Conservation (phyloP, 805 yeast species). For the Schwanniomyces vanrijiae region DNA sequence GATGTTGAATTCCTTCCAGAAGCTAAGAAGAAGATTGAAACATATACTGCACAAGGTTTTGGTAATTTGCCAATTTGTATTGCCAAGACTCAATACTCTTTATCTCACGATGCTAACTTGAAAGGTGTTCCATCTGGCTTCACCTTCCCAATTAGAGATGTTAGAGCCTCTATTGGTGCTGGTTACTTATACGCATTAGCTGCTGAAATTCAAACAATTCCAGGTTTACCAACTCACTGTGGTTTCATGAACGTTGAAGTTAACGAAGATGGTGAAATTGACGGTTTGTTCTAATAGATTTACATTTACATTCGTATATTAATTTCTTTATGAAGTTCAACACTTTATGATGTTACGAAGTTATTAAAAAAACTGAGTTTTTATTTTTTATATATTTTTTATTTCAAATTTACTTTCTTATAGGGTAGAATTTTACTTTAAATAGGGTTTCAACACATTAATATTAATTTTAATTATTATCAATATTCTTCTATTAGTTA, state of each 20-base stretch:
- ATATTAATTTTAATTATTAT: not conserved
- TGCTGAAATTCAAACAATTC: constrained; percentile 83
- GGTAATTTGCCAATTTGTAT: constrained; percentile 78
- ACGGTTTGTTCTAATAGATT: constrained; percentile 60
- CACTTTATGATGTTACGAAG: constrained; percentile 19
- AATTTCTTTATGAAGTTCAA: constrained; percentile 14
- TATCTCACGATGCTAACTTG: constrained; percentile 78
- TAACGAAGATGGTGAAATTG: constrained; percentile 76
- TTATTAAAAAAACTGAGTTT: not conserved
- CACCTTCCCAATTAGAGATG: constrained; percentile 78
- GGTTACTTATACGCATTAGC: constrained; percentile 84
- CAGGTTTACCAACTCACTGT: constrained; percentile 82
- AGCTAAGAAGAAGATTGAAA: constrained; percentile 68
- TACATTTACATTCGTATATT: not conserved
- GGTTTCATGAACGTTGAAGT: constrained; percentile 88
- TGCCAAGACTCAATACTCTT: constrained; percentile 83
- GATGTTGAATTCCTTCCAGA: constrained; percentile 66
- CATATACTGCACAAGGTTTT: constrained; percentile 72
- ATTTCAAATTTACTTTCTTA: not conserved
- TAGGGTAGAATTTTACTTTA: constrained; percentile 1
- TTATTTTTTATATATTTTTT: not conserved
- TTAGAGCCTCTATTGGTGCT: constrained; percentile 77
- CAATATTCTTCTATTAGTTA: not conserved
- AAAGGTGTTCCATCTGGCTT: constrained; percentile 84
- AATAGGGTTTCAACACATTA: constrained; percentile 3